A percentile compares a stretch with the other conserved stretches of the same genome.
These are phyloP conservation scores for Gamsiella multidivaricata DNA, from an alignment of 192 early-diverging fungal genomes.

Conservation along the genomic window DNA sequence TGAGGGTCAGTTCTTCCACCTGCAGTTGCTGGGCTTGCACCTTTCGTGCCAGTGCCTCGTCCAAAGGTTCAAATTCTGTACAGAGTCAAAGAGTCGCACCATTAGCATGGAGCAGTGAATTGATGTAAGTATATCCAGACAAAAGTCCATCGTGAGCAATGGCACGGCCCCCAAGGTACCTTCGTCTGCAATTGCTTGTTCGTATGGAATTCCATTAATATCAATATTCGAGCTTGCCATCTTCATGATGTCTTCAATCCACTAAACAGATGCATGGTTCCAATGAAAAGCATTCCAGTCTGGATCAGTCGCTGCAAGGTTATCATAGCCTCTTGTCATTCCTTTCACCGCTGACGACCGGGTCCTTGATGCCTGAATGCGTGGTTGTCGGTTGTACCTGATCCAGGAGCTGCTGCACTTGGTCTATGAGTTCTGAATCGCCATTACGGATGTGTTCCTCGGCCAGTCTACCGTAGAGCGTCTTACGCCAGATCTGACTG, in stretches of 20 bases:
- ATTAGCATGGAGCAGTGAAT: too few species aligned
- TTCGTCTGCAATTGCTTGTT: slow-evolving; percentile 46
- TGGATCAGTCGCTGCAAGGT: background rate
- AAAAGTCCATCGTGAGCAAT: too few species aligned
- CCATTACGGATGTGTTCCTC: slow-evolving; percentile 1
- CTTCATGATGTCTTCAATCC: slow-evolving; percentile 49
- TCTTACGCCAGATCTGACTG: slow-evolving; percentile 20
- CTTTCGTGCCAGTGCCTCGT: slow-evolving; percentile 44
- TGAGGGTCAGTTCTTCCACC: slow-evolving; percentile 50
- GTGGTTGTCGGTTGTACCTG: slow-evolving; percentile 19
- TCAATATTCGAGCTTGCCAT: slow-evolving; percentile 49
- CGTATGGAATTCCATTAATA: slow-evolving; percentile 53
- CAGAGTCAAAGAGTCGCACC: background rate
- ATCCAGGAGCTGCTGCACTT: slow-evolving; percentile 25
- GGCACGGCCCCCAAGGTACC: too few species aligned
- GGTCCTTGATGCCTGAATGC: too few species aligned
- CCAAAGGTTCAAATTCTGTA: slow-evolving; percentile 52
- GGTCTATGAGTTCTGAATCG: slow-evolving; percentile 13
- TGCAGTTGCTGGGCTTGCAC: slow-evolving; percentile 36
- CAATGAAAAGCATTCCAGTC: background rate
- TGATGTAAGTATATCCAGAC: too few species aligned
- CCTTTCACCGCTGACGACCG: too few species aligned
- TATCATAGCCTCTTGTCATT: background rate
- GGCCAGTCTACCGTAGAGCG: slow-evolving; percentile 13
- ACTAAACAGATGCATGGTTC: slow-evolving; percentile 30